Evolutionary conservation across 2,329 filamentous ascomycete genomes (phyloP), one percentile per base, ranked within the genome.

Genomic region (Curvularia sp.): DNA sequence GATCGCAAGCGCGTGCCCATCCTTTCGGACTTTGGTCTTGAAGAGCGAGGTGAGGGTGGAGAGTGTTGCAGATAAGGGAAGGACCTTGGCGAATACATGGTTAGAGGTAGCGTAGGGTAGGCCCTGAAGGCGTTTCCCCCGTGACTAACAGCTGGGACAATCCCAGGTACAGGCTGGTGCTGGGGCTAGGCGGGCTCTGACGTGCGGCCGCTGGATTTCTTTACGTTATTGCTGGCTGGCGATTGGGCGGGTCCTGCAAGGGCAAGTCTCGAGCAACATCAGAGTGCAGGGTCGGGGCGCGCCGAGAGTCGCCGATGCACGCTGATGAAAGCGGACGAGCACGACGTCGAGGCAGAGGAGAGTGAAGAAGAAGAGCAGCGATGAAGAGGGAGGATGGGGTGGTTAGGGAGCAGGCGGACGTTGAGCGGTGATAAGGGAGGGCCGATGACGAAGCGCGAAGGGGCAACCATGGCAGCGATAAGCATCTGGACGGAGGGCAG

Each of bases 31-130:
- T 31, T 49, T 35, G 48, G 42, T 31, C 30, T 59, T 15, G 56
- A 62, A 41, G 55, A 59, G 53, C 66, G 70, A 44, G 75, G 69
- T 52, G 79, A 71, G 33, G 77, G 72, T 54, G 74, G 68, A 54
- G 72, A 68, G 46, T 64, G 68, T n/a, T 73, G 71, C 33, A 73
- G 66, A 69, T 79, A 80, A 55, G 76, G 75, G 68, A 78, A 82
- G 58, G 78, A 78, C 65, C 79, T 76, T 68, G 80, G 79, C 68
- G 81, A 79, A 55, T 66, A 66, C 71, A 82, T 77, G 78, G 81
- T 46, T 52, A 12, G 12, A 33, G 4, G 44, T 30, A 55, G 18
- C 42, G 49, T 65, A 65, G 59, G 31, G 10, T 60, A 67, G 59
- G 60, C 63, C 64, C 58, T 66, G 66, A 63, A 63, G 63, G 65